These are phyloP conservation scores for Linanthus parryae DNA, from an alignment of 148 eudicot genomes.

Conservation along the genomic window DNA sequence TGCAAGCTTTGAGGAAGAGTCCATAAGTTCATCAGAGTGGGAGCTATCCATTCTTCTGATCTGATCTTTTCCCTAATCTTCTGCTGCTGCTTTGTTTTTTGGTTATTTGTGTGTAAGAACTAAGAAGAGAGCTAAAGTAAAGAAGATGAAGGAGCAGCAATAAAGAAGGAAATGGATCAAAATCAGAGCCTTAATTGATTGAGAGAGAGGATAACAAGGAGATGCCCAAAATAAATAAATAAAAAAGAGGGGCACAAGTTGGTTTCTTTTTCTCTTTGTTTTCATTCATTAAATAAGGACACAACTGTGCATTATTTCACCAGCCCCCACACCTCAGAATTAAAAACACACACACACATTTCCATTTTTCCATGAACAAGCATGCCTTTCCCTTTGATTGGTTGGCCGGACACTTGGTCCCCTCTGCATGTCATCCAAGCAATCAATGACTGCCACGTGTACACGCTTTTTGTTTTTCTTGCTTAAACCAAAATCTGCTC, in stretches of 20 bases:
- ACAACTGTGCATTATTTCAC: constrained; percentile 12
- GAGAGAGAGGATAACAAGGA: constrained; percentile 20
- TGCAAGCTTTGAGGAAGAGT: no score
- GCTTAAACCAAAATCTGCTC: no score
- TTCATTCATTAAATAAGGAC: constrained; percentile 21
- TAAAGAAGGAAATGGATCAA: constrained; percentile 20
- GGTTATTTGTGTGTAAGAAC: background rate
- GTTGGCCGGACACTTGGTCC: no score
- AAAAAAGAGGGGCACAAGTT: constrained; percentile 20
- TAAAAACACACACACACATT: background rate
- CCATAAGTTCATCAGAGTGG: constrained; percentile 6
- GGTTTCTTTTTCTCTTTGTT: constrained; percentile 23
- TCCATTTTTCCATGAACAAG: no score
- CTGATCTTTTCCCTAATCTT: constrained; percentile 6
- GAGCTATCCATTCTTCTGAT: constrained; percentile 17
- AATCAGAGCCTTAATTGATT: constrained; percentile 26
- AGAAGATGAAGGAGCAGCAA: constrained; percentile 19
- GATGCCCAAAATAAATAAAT: constrained; percentile 10
- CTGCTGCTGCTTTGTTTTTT: background rate
- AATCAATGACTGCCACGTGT: no score
- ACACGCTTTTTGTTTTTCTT: no score
- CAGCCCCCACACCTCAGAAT: constrained; percentile 2
- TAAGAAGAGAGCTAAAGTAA: background rate
- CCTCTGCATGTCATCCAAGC: no score
- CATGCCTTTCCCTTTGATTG: no score